A percentile compares a stretch with the other conserved stretches of the same genome.
These are phyloP conservation scores for Casuarina equisetifolia DNA, from an alignment of 306 rosid species.

Conservation along the genomic window DNA sequence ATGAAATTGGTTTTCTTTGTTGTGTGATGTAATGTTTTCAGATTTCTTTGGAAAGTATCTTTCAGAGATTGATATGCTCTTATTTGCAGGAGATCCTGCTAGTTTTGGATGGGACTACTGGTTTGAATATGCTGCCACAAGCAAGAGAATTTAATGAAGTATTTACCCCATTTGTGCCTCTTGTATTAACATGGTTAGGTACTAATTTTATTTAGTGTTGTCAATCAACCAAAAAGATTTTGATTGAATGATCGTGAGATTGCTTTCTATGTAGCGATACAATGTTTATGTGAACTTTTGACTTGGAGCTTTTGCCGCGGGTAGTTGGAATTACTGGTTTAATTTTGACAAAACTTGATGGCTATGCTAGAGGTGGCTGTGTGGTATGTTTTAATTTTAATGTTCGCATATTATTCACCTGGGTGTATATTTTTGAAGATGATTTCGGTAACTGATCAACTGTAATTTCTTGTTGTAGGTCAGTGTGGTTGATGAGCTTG, in stretches of 20 bases:
- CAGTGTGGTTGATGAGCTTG: slow-evolving; percentile 93
- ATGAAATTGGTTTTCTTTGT: not conserved
- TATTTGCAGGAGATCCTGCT: slow-evolving; percentile 84
- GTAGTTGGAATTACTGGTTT: slow-evolving; percentile 92
- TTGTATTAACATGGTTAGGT: slow-evolving; percentile 25
- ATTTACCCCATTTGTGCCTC: slow-evolving; percentile 27
- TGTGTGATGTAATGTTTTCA: not conserved
- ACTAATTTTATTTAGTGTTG: slow-evolving; percentile 7
- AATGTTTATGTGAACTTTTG: slow-evolving; percentile 16
- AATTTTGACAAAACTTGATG: slow-evolving; percentile 88
- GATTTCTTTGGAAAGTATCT: not conserved
- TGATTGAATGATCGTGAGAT: not conserved
- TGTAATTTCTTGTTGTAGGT: slow-evolving; percentile 54
- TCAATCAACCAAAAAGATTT: not conserved
- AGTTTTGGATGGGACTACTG: slow-evolving; percentile 96
- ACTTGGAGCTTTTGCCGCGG: slow-evolving; percentile 42
- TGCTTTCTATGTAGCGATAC: not conserved
- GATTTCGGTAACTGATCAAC: slow-evolving; percentile 7
- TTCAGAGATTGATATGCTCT: not conserved
- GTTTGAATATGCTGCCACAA: slow-evolving; percentile 97
- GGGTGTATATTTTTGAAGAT: slow-evolving; percentile 5
- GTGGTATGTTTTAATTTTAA: slow-evolving; percentile 60
- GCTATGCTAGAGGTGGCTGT: slow-evolving; percentile 98
- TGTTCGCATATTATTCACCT: slow-evolving; percentile 5
- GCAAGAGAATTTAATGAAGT: slow-evolving; percentile 95